Evolutionary conservation across 257 asterid species (phyloP).

Genomic region (Solanum chiquidenum): DNA sequence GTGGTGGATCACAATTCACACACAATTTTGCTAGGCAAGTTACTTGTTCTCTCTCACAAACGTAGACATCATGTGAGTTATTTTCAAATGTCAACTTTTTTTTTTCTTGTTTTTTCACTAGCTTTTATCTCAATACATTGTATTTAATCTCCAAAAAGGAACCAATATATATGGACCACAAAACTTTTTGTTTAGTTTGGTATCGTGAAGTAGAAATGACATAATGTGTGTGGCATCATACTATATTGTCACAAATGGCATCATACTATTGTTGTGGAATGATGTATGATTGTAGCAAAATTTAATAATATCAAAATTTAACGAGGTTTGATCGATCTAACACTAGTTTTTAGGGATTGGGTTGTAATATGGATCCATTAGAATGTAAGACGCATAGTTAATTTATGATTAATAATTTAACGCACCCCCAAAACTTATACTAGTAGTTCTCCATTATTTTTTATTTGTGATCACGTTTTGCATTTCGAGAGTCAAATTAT

Average conservation of each 20-base stretch:
- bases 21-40: background rate
- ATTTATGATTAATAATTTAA: too few species aligned
- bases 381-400: background rate
- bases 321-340: background rate
- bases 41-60: background rate
- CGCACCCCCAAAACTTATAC: background rate
- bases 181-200: background rate
- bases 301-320: background rate
- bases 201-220: background rate
- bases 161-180: background rate
- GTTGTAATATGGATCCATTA: background rate
- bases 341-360: background rate
- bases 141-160: background rate
- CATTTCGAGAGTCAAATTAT: too few species aligned
- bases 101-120: background rate
- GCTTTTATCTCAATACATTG: background rate
- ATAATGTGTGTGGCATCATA: background rate
- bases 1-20: background rate
- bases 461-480: too few species aligned
- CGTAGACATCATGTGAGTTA: background rate
- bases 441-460: background rate
- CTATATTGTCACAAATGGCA: background rate
- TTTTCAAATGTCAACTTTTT: background rate
- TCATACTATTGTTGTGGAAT: background rate
- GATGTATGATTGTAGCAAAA: background rate